Evolutionary conservation across 2,329 filamentous ascomycete species (phyloP).

Genomic region (Sporothrix mexicana): DNA sequence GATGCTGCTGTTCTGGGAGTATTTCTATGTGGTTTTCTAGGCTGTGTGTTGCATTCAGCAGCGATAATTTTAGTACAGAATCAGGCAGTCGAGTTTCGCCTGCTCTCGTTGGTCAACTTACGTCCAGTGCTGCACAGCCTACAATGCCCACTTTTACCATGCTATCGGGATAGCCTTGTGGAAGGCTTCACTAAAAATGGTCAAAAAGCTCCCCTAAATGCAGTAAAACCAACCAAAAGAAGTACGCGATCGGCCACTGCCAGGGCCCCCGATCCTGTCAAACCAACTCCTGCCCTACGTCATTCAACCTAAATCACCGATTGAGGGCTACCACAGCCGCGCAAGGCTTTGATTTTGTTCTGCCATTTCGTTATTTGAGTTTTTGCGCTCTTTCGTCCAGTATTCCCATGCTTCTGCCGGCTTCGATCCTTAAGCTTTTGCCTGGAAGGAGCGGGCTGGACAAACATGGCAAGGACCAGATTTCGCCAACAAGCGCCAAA

Average conservation of each 20-base stretch:
- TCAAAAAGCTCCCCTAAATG: not conserved
- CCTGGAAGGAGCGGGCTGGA: not conserved
- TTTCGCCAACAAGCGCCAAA: not conserved
- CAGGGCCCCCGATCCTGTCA: not conserved
- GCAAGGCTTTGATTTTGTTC: not conserved
- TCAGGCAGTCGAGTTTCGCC: constrained; percentile 19
- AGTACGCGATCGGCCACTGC: constrained; percentile 12
- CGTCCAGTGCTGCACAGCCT: constrained; percentile 12
- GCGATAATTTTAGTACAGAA: constrained; percentile 17
- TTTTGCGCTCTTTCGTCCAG: not conserved
- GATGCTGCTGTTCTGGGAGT: not conserved
- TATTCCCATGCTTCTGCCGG: not conserved
- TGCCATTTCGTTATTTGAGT: not conserved
- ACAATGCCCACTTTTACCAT: not conserved
- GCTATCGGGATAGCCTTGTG: not conserved
- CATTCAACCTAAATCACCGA: not conserved
- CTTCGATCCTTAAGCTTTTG: constrained; percentile 10
- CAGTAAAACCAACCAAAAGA: not conserved
- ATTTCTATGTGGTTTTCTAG: no score
- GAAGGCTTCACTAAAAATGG: not conserved
- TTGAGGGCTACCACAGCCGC: constrained; percentile 3
- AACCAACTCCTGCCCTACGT: not conserved
- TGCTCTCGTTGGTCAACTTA: not conserved
- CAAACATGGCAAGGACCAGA: not conserved
- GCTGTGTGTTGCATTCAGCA: not conserved